phyloP scores from a whole-genome alignment of 2,329 filamentous ascomycete genomes.

The Chaetomium olivaceum region DNA sequence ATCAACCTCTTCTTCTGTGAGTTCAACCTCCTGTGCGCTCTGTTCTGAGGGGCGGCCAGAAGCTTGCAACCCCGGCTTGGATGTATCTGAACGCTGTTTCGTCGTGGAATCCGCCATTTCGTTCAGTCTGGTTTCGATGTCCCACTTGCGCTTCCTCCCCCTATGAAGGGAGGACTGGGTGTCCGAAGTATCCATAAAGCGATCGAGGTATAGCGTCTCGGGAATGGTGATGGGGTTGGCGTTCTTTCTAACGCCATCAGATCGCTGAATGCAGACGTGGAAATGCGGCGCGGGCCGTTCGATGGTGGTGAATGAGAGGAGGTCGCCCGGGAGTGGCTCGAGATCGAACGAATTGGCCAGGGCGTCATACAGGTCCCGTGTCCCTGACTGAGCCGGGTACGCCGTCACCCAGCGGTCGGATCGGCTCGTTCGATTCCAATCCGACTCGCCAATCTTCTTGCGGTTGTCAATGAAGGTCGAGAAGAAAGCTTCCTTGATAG shows the following conservation, averaged over 20 bases:
- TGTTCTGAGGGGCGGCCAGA: neutral
- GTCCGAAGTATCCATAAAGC: constrained; percentile 73
- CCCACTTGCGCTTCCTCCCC: constrained; percentile 71
- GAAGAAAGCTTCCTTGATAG: constrained; percentile 71
- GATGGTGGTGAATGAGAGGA: constrained; percentile 69
- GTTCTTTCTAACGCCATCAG: constrained; percentile 73
- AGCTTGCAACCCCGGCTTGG: neutral
- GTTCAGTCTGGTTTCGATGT: constrained; percentile 45
- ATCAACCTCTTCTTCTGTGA: constrained; percentile 22
- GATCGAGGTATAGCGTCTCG: constrained; percentile 80
- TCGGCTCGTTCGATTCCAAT: constrained; percentile 52
- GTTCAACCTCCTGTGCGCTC: neutral
- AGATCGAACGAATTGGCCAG: constrained; percentile 84
- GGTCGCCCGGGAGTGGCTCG: constrained; percentile 69
- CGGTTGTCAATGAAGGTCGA: constrained; percentile 63
- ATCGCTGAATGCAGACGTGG: constrained; percentile 85
- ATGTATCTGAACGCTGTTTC: constrained; percentile 1
- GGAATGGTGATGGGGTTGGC: constrained; percentile 76
- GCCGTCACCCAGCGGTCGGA: constrained; percentile 64
- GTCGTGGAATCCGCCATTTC: constrained; percentile 17
- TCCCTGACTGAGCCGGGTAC: constrained; percentile 52
- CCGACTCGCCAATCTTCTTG: constrained; percentile 50
- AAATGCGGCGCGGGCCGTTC: constrained; percentile 78
- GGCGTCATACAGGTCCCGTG: constrained; percentile 74
- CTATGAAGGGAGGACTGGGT: constrained; percentile 62